A percentile compares a stretch with the other conserved stretches of the same genome.
Evolutionary conservation across 2,329 filamentous ascomycete species (phyloP).

Genomic region (Fusarium sp.): DNA sequence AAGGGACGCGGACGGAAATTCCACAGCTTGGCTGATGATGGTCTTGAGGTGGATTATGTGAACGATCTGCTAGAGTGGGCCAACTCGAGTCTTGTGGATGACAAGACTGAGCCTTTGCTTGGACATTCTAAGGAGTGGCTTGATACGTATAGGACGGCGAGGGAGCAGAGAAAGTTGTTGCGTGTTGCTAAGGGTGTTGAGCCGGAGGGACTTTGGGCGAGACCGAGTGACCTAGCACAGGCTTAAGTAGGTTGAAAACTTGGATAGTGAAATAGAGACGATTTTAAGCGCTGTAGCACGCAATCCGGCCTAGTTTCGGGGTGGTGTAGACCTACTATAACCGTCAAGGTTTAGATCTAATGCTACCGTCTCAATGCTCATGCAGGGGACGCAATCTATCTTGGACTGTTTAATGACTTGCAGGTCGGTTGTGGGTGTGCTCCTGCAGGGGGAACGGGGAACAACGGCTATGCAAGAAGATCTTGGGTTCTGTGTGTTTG

Average conservation of each 20-base stretch:
- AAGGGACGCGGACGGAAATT: conserved; percentile 39
- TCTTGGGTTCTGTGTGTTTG: background rate
- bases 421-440: background rate
- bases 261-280: background rate
- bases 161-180: conserved; percentile 25
- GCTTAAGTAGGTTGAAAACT: background rate
- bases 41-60: conserved; percentile 38
- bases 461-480: background rate
- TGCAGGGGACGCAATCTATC: background rate
- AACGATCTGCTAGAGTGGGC: conserved; percentile 37
- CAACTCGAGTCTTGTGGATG: conserved; percentile 22
- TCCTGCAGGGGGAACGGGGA: background rate
- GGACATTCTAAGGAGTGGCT: conserved; percentile 33
- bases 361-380: background rate
- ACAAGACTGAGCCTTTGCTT: conserved; percentile 9
- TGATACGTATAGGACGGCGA: conserved; percentile 17
- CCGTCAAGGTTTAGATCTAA: background rate
- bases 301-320: background rate
- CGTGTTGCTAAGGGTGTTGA: conserved; percentile 13
- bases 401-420: background rate
- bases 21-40: conserved; percentile 38
- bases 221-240: conserved; percentile 9
- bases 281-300: background rate
- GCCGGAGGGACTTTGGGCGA: conserved; percentile 28
- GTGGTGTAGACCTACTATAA: background rate